Base-by-base conservation (phyloP, 116 monocot species). In the Cymodocea nodosa region DNA sequence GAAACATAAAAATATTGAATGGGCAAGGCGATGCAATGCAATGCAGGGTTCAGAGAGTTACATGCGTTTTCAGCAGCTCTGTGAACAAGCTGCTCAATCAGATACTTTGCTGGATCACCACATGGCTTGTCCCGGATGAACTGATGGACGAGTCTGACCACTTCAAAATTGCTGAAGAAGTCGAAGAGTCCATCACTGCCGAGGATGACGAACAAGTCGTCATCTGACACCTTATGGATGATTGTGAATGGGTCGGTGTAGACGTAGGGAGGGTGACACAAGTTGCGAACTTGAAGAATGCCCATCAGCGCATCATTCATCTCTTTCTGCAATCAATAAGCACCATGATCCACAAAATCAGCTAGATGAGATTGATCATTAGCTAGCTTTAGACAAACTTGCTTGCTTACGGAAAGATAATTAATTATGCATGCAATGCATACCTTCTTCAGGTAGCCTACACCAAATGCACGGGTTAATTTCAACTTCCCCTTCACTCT, bases 141-240 rank as follows among this genome's bases (percentile, higher is more conserved):
- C 16, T 70, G 52, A 68, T 85, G 65, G 70, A 84, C 89, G 57
- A 89, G 65, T 25, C 69, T 9, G 23, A 93, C 89, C 58, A 86
- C 82, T 71, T 93, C 83, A 23, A 80, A 68, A 54, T 86, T 89
- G 9, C 15, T 67, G 64, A 83, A 93, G 59, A 86, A 89, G 73
- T 93, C 93, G 66, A 86, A 93, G 15, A 93, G 73, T 2, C 89
- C 93, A 56, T 93, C 93, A 57, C 93, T 89, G 1, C 86, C 85
- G 24, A 89, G 68, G 16, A 93, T 74, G 49, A 89, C 74, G 63
- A 93, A 93, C 67, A 89, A 59, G 63, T 89, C 93, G 35, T 76
- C 75, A 20, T 85, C 80, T 35, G 89, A 73, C 14, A 89, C 76
- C 23, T 4, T 68, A 66, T 81, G 93, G 37, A 65, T 80, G 3